Percentiles rank a stretch among this genome's conserved stretches.
phyloP scores from a whole-genome alignment of 306 rosid species.

The Castanea sativa region DNA sequence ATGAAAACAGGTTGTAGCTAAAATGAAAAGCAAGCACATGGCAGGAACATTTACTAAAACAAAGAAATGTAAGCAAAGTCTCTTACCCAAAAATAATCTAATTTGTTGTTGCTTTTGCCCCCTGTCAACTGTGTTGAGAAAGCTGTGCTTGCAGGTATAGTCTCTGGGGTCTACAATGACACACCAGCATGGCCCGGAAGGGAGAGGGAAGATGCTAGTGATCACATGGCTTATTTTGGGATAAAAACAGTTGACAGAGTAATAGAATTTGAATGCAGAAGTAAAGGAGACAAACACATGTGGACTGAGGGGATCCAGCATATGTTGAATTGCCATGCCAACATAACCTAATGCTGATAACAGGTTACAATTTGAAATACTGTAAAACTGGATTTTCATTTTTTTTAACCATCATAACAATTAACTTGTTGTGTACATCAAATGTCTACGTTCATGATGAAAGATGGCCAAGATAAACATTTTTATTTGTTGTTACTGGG shows the following conservation, averaged over 20 bases:
- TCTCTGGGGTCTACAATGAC: constrained; percentile 63
- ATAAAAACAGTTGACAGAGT: constrained; percentile 66
- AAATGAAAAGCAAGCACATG: constrained; percentile 91
- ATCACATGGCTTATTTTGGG: constrained; percentile 71
- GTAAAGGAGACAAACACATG: constrained; percentile 62
- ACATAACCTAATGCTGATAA: constrained; percentile 26
- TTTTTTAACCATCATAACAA: background rate
- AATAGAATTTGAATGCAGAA: constrained; percentile 83
- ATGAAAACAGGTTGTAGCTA: constrained; percentile 74
- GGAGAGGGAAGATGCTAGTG: constrained; percentile 45
- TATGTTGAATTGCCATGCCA: constrained; percentile 64
- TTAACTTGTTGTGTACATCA: constrained; percentile 3
- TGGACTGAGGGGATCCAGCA: constrained; percentile 87
- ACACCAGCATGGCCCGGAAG: constrained; percentile 75
- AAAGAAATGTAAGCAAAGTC: constrained; percentile 77
- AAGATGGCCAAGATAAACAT: background rate
- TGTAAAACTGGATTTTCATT: constrained; percentile 14
- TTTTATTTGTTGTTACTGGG: background rate
- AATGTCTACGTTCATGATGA: background rate
- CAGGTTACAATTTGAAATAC: constrained; percentile 14
- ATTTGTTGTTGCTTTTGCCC: constrained; percentile 14
- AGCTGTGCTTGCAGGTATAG: constrained; percentile 64
- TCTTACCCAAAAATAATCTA: background rate
- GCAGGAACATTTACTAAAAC: constrained; percentile 85
- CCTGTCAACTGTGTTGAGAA: constrained; percentile 18